phyloP scores from a whole-genome alignment of 2,329 filamentous ascomycete species.

The Hypoxylon sp. region DNA sequence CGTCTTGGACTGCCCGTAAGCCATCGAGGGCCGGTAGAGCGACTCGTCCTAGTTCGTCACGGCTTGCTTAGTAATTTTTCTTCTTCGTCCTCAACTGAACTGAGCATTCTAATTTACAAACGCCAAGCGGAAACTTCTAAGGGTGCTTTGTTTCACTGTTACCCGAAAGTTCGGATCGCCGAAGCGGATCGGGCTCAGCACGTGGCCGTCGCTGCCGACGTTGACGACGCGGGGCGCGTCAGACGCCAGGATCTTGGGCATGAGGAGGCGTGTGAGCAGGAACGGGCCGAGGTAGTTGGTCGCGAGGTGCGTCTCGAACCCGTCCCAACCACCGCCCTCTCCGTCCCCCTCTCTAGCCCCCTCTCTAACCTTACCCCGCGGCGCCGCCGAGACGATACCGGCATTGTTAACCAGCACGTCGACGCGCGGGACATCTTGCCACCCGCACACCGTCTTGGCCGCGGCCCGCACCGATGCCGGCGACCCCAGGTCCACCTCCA shows the following conservation, averaged over 20 bases:
- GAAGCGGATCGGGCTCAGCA: conserved; percentile 52
- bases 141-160: no score
- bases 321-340: no score
- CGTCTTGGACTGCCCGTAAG: conserved; percentile 52
- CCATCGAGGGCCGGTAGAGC: conserved; percentile 42
- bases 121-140: no score
- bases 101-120: no score
- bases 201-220: conserved; percentile 54
- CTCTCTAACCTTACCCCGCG: no score
- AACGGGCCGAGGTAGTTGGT: conserved; percentile 52
- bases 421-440: conserved; percentile 40
- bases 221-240: conserved; percentile 50
- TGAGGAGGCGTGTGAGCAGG: conserved; percentile 50
- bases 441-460: conserved; percentile 47
- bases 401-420: conserved; percentile 31
- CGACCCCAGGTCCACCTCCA: conserved; percentile 38
- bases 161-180: conserved; percentile 55
- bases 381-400: conserved; percentile 52
- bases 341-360: no score
- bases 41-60: conserved; percentile 27
- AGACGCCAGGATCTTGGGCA: conserved; percentile 43
- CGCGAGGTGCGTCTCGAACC: conserved; percentile 50
- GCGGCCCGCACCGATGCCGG: conserved; percentile 42
- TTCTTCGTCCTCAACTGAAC: no score
- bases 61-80: no score